Evolutionary conservation across 495 filamentous ascomycete genomes (phyloP).

Genomic region (Hypoxylon perforatum): DNA sequence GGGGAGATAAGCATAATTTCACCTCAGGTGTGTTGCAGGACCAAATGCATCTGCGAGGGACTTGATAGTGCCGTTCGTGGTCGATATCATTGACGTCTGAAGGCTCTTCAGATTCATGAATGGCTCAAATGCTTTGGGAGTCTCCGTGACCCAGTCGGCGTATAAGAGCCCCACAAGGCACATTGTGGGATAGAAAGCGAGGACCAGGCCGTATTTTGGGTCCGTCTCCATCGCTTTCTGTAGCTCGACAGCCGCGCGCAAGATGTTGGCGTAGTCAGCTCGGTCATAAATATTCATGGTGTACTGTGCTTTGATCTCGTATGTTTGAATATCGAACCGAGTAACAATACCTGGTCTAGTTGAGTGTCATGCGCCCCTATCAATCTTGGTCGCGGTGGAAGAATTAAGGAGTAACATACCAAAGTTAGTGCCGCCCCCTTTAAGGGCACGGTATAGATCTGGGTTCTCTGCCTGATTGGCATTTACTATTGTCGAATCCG

Average conservation of each 20-base stretch:
- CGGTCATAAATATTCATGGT: conserved; percentile 20
- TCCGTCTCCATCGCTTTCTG: conserved; percentile 23
- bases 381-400: too few species aligned
- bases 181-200: conserved; percentile 36
- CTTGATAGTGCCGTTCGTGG: conserved; percentile 22
- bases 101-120: conserved; percentile 21
- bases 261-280: conserved; percentile 21
- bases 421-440: conserved; percentile 63
- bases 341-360: not conserved
- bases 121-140: conserved; percentile 10
- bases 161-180: conserved; percentile 43
- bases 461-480: conserved; percentile 50
- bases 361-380: not conserved
- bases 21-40: conserved; percentile 2
- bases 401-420: conserved; percentile 40
- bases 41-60: conserved; percentile 8
- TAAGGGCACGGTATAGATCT: conserved; percentile 63
- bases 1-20: not conserved
- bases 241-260: conserved; percentile 12
- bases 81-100: not conserved
- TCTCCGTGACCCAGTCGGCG: conserved; percentile 21
- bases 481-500: conserved; percentile 55
- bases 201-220: conserved; percentile 34
- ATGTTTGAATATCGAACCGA: conserved; percentile 7
- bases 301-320: conserved; percentile 16